Base-by-base conservation (phyloP, 202 grass and related monocot species). In the Elaeis oleifera region DNA sequence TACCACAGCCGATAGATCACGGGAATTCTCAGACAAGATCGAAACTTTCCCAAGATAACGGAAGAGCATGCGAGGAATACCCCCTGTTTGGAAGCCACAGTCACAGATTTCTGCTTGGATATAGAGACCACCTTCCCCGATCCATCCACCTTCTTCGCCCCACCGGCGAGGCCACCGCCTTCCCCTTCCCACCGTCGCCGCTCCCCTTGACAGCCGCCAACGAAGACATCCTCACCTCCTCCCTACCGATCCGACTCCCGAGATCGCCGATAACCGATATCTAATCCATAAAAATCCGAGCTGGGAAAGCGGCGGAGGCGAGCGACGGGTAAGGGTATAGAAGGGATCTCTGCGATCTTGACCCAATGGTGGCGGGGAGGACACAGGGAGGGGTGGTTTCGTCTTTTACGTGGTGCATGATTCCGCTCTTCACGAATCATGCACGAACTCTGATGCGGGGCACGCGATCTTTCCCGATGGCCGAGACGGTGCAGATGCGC, bases 91-190 rank as follows among this genome's bases (percentile, higher is more conserved):
- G 28, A 5, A 22, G 61, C 67, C 5, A 59, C 50, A 25, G 32
- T 68, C 44, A 24, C 51, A 49, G 65, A 17, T 50, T 70, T 80
- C 68, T 49, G 53, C 23, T 27, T 75, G 24, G 59, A 18, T 29
- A 64, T 55, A 9, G 39, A 23, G 7, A 57, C 18, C 6, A 4
- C 5, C 59, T 58, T 63, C 29, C 51, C 70, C 19, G 51, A 73
- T 13, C 58, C 59, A 18, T 63, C 70, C 23, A 56, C 20, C 70
- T 63, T 73, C 70, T 56, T 75, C 53, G 20, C 75, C 26, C 21
- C 18, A 44, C 65, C 8, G 32, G 14, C 16, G 17, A 39, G 23
- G 31, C 63, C 18, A 67, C 55, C 22, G 31, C 54, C 19, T 72
- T 70, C 50, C 69, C 69, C n/a, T 67, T 67, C 16, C 50, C 44